Conservation (phyloP, 2,329 filamentous ascomycete genomes). For the Diaporthe sp. region DNA sequence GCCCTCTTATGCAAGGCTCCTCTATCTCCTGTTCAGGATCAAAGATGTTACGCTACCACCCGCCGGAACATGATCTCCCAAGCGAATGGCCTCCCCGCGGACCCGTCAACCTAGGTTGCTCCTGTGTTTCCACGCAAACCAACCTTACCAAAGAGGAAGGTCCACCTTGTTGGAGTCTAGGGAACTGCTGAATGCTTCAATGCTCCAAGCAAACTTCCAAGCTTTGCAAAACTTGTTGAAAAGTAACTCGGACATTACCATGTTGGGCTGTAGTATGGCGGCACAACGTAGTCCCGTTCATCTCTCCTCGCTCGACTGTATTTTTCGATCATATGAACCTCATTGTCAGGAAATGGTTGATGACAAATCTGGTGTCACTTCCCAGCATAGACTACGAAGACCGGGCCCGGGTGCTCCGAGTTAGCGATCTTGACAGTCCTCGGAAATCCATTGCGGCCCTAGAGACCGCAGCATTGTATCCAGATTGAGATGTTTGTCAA, state of each 20-base stretch:
- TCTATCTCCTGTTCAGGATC: not conserved
- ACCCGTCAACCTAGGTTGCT: not conserved
- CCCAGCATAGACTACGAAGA: too few relatives aligned
- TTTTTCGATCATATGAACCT: not conserved
- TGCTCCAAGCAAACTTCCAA: not conserved
- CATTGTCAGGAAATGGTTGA: not conserved
- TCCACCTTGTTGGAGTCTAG: not conserved
- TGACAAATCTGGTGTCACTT: not conserved
- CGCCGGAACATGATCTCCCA: constrained; percentile 4
- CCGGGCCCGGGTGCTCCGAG: too few relatives aligned
- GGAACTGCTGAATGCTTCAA: not conserved
- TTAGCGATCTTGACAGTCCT: not conserved
- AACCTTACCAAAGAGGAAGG: not conserved
- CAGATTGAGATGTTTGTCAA: not conserved
- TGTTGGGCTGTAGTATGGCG: not conserved
- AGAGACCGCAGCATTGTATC: not conserved
- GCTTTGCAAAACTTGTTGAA: not conserved
- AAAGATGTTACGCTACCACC: not conserved
- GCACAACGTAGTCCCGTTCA: not conserved
- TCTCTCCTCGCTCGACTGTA: not conserved
- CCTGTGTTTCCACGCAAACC: not conserved
- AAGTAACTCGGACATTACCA: not conserved
- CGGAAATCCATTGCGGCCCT: not conserved
- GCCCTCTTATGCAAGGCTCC: not conserved
- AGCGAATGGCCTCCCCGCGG: too few relatives aligned